phyloP scores from a whole-genome alignment of 768 basidiomycete species.

The Boletus sp. region DNA sequence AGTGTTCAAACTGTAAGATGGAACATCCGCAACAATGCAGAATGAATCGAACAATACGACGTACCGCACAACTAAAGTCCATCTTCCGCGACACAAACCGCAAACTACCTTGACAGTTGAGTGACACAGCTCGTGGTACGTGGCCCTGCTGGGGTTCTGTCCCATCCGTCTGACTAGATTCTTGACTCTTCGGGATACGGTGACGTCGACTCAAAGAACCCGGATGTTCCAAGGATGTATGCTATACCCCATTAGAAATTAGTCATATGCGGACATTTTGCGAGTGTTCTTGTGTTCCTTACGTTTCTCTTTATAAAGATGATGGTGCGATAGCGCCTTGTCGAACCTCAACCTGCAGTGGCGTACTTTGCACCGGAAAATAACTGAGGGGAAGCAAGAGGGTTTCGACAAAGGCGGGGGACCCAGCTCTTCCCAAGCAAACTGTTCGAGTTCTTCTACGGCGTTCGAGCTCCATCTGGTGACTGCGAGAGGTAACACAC shows the following conservation, averaged over 20 bases:
- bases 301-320: constrained; percentile 1
- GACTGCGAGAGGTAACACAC: neutral
- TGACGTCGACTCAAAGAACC: constrained; percentile 8
- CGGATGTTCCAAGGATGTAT: neutral
- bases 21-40: neutral
- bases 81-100: neutral
- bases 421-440: neutral
- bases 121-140: neutral
- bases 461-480: constrained; percentile 7
- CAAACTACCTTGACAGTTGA: constrained; percentile 9
- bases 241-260: neutral
- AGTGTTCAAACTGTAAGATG: constrained; percentile 6
- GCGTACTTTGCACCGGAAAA: constrained; percentile 11
- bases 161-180: constrained; percentile 10
- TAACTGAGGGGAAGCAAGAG: constrained; percentile 3
- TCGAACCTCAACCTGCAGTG: neutral
- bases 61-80: constrained; percentile 6
- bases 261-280: neutral
- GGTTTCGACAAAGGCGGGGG: constrained; percentile 2
- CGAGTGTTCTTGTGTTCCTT: neutral
- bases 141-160: constrained; percentile 2
- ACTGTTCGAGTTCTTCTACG: constrained; percentile 8
- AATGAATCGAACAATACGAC: neutral
- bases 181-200: neutral
- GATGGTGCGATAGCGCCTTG: constrained; percentile 1